Conservation (phyloP, 2,329 filamentous ascomycete species). For the Botrytis byssoidea region DNA sequence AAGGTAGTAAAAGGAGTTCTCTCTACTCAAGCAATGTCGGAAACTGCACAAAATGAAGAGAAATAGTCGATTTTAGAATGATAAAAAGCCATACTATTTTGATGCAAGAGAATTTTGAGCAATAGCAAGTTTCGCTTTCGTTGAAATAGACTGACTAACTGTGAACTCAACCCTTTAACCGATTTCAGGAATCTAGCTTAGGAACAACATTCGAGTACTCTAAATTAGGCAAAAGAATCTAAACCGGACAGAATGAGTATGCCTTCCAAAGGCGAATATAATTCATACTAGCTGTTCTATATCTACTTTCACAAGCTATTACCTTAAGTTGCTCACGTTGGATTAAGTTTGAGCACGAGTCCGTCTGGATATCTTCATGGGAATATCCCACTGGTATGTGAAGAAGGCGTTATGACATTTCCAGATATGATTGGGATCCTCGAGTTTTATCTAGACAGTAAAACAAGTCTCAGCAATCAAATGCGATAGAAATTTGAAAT, state of each 20-base stretch:
- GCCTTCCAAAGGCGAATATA: not conserved
- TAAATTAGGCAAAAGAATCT: not conserved
- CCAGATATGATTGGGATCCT: not conserved
- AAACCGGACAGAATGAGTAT: not conserved
- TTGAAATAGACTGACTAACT: not conserved
- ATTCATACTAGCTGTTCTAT: not conserved
- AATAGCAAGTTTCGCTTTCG: not conserved
- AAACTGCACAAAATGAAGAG: not conserved
- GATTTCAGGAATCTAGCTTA: not conserved
- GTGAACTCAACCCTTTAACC: not conserved
- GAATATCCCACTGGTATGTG: constrained; percentile 6
- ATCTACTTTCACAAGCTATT: not conserved
- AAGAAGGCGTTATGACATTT: not conserved
- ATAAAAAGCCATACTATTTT: not conserved
- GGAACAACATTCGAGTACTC: not conserved
- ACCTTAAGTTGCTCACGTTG: not conserved
- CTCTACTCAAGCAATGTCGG: not conserved
- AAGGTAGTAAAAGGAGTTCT: not conserved
- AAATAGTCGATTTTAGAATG: not conserved
- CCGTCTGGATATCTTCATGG: constrained; percentile 10
- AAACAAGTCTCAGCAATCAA: not conserved
- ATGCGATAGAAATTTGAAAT: not conserved
- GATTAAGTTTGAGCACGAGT: not conserved
- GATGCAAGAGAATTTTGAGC: not conserved
- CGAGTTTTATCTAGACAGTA: not conserved